These are phyloP conservation scores for Triticum timopheevii DNA, from an alignment of 176 grass and related monocot genomes.

Conservation along the genomic window DNA sequence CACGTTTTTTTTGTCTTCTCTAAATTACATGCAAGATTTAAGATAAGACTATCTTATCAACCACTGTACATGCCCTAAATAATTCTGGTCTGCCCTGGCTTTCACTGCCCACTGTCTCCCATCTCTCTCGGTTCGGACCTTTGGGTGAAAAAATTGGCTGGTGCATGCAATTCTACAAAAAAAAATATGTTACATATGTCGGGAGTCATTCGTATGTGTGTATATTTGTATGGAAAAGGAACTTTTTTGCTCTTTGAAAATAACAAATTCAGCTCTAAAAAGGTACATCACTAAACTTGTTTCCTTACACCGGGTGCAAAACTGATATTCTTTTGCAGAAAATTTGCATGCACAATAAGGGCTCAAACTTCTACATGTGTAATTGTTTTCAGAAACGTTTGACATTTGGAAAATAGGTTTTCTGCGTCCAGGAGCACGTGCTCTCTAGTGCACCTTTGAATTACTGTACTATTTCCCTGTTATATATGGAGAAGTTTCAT, in stretches of 20 bases:
- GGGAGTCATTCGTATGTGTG: background rate
- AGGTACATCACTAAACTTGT: background rate
- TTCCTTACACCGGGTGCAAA: background rate
- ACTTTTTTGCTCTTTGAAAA: background rate
- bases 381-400: background rate
- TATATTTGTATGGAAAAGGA: background rate
- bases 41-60: too few relatives aligned
- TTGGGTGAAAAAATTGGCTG: background rate
- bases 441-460: background rate
- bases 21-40: too few relatives aligned
- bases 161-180: background rate
- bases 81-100: background rate
- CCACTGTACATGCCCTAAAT: background rate
- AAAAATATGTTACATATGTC: background rate
- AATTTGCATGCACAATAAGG: slow-evolving; percentile 6
- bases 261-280: slow-evolving; percentile 1
- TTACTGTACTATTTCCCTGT: background rate
- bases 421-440: background rate
- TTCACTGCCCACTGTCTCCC: background rate
- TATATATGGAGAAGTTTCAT: slow-evolving; percentile 30
- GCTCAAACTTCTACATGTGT: background rate
- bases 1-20: too few relatives aligned
- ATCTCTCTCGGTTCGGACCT: background rate
- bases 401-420: background rate
- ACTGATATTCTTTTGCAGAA: background rate